A percentile compares a stretch with the other conserved stretches of the same genome.
phyloP scores from a whole-genome alignment of 2,329 filamentous ascomycete genomes.

The Verticillium alfalfae region DNA sequence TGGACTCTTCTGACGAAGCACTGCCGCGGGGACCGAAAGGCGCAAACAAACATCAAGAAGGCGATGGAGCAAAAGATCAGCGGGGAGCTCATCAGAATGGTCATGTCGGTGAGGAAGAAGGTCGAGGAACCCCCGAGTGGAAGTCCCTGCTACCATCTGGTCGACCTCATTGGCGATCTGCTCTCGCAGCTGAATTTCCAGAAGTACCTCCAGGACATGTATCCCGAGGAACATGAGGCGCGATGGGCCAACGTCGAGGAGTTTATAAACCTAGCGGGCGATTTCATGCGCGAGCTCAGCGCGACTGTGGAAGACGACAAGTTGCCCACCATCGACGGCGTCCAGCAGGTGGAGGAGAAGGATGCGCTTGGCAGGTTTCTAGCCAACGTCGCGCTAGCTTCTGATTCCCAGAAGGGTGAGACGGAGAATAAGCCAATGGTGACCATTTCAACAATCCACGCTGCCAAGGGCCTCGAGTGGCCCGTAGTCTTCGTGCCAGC shows the following conservation, averaged over 20 bases:
- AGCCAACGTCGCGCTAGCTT: constrained; percentile 83
- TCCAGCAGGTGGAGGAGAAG: constrained; percentile 63
- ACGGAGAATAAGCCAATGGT: constrained; percentile 58
- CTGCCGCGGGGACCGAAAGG: constrained; percentile 41
- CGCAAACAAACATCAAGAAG: constrained; percentile 43
- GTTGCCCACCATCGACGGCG: constrained; percentile 63
- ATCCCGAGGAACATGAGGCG: constrained; percentile 69
- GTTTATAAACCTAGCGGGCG: constrained; percentile 71
- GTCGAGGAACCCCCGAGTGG: constrained; percentile 20
- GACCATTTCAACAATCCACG: constrained; percentile 93
- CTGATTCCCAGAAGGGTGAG: constrained; percentile 65
- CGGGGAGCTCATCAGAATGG: constrained; percentile 40
- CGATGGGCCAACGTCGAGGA: constrained; percentile 89
- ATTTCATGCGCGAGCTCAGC: constrained; percentile 51
- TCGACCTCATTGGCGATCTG: constrained; percentile 44
- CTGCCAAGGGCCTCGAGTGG: constrained; percentile 95
- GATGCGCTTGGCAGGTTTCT: constrained; percentile 69
- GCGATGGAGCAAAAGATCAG: constrained; percentile 48
- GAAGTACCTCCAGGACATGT: constrained; percentile 65
- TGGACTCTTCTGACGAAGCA: constrained; percentile 66
- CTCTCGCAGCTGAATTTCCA: constrained; percentile 66
- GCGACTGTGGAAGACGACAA: constrained; percentile 40
- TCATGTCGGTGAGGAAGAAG: constrained; percentile 21
- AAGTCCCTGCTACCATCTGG: constrained; percentile 28
- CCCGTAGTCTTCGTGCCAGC: constrained; percentile 90